Conservation (phyloP, 805 yeast species). For the Naumovozyma castellii region DNA sequence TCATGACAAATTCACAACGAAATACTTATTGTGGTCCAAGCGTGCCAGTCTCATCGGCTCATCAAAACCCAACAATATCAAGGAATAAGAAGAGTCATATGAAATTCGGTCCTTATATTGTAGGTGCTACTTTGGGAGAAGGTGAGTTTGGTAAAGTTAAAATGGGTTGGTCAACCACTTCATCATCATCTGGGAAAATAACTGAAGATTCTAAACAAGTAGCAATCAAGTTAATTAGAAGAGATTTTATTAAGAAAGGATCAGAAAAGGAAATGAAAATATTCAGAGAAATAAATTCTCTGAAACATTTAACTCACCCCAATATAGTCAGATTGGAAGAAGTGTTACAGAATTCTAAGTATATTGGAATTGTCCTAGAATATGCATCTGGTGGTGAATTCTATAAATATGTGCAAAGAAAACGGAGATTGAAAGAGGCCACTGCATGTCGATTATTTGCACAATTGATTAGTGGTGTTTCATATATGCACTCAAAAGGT, state of each 20-base stretch:
- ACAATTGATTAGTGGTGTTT: conserved; percentile 87
- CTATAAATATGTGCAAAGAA: conserved; percentile 82
- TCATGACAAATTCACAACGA: not conserved
- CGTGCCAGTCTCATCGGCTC: no score
- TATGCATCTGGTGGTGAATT: conserved; percentile 97
- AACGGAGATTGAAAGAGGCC: conserved; percentile 77
- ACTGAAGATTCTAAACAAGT: conserved; percentile 47
- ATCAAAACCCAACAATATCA: not conserved
- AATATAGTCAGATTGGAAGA: conserved; percentile 87
- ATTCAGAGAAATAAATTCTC: conserved; percentile 85
- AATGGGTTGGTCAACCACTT: conserved; percentile 76
- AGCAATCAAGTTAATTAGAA: conserved; percentile 84
- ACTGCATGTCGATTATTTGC: conserved; percentile 84
- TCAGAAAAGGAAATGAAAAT: conserved; percentile 82
- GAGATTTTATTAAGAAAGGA: conserved; percentile 81
- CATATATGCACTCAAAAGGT: conserved; percentile 88
- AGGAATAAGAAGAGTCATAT: conserved; percentile 46
- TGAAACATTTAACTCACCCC: conserved; percentile 81
- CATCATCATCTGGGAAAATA: not conserved
- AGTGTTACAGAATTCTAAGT: conserved; percentile 86
- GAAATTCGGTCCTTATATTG: conserved; percentile 79
- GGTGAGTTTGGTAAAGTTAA: conserved; percentile 98
- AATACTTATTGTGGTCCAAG: not conserved
- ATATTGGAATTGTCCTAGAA: conserved; percentile 92
- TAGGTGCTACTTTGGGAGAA: conserved; percentile 92